Base-by-base conservation (phyloP, 2,329 filamentous ascomycete species). In the Torrubiellomyces zombiae region DNA sequence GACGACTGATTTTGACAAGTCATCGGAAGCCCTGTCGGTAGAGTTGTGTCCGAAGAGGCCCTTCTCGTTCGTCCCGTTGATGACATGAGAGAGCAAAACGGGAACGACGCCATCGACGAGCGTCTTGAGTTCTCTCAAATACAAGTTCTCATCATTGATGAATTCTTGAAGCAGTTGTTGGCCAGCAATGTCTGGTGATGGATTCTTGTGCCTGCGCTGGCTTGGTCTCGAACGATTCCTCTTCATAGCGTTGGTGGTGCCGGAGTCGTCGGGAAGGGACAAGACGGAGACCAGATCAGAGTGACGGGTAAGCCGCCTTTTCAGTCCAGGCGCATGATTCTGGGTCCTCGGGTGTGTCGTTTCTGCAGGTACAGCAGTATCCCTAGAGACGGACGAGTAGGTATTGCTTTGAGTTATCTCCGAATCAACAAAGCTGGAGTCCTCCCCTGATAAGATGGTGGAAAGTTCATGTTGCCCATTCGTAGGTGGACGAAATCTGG, bases 31-130 rank as follows among this genome's bases (percentile, higher is more conserved):
- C 23, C 59, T 53, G 9, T 56, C 52, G 14, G 60, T 54, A 9
- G 53, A 40, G 11, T 62, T 60, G 7, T 65, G 60, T 11, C 67
- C 67, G 41, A 86, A 83, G 3, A 86, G 56, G 4, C 74, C 72
- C 12, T 69, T 65, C 3, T 69, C 65, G 23, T 71, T 60, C 9
- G 65, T 64, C 2, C 71, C 71, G 31, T 78, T 77, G 9, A 94
- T 64, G 7, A 92, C 79, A 35, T 83, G 81, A 7, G 75, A 81
- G 25, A 98, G 56, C 2, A 98, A 63, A 3, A 95, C 86, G 0
- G 89, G 89, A 28, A 98, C 80, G 13, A 98, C 86, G 28, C 89
- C 89, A 39, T 93, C 85, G 6, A 95, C 85, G 16, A 98, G 55
- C 1, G 89, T 94, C 43, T 83, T 82, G 16, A 98, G 63, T 50